Percentiles rank a stretch among this genome's conserved stretches.
Evolutionary conservation across 2,329 filamentous ascomycete species (phyloP).

Genomic region (Aspergillus jensenii): DNA sequence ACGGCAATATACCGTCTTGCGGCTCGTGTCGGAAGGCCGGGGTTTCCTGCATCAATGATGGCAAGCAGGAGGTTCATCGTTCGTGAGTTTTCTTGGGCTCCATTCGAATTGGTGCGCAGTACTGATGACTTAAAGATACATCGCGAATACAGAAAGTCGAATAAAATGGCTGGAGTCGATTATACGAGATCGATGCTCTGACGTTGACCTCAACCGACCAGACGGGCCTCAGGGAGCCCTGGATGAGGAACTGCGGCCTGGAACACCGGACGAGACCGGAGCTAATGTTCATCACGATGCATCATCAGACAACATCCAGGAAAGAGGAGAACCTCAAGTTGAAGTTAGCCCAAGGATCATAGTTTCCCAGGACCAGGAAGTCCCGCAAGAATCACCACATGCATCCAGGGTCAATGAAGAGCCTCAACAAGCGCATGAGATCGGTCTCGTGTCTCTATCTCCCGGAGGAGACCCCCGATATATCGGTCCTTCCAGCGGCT

Average conservation of each 20-base stretch:
- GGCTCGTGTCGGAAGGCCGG: slow-evolving; percentile 47
- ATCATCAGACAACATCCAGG: not conserved
- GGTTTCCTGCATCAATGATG: slow-evolving; percentile 46
- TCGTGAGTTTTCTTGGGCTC: slow-evolving; percentile 30
- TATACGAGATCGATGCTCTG: slow-evolving; percentile 43
- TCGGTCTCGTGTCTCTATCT: slow-evolving; percentile 54
- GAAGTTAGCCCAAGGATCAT: not conserved
- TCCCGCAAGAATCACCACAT: not conserved
- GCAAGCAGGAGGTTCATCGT: slow-evolving; percentile 46
- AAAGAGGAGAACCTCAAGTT: not conserved
- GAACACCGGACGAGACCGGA: not conserved
- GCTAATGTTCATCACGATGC: not conserved
- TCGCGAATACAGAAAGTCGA: slow-evolving; percentile 41
- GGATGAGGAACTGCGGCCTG: not conserved
- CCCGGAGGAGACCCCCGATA: slow-evolving; percentile 51
- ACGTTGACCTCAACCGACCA: slow-evolving; percentile 39
- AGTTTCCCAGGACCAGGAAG: not conserved
- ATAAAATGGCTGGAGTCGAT: slow-evolving; percentile 51
- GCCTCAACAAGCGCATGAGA: slow-evolving; percentile 47
- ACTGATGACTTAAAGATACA: slow-evolving; percentile 25
- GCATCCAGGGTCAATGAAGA: not conserved
- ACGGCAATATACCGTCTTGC: slow-evolving; percentile 45
- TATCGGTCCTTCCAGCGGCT: slow-evolving; percentile 57
- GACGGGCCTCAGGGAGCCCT: slow-evolving; percentile 5
- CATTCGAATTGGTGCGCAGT: too few species aligned